phyloP scores from a whole-genome alignment of 164 flowering plant genomes.

The Annona cherimola region DNA sequence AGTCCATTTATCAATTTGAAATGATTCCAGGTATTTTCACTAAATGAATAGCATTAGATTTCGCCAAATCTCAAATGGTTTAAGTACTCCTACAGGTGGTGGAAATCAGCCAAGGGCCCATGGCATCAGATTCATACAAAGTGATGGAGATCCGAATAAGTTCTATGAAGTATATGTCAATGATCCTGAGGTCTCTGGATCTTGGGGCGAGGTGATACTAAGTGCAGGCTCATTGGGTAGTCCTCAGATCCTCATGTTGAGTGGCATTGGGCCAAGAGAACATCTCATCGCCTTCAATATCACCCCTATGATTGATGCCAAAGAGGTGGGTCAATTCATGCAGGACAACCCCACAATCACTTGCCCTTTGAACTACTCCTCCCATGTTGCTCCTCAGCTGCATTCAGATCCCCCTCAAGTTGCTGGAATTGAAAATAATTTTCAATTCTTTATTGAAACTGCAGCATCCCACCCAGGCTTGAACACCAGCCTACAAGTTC shows the following conservation, averaged over 20 bases:
- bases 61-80: too few species aligned
- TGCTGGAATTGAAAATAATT: constrained; percentile 25
- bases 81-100: background rate
- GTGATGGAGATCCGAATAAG: background rate
- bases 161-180: constrained; percentile 8
- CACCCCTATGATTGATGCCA: constrained; percentile 12
- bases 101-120: constrained; percentile 3
- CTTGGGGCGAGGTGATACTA: constrained; percentile 24
- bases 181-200: background rate
- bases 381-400: constrained; percentile 11
- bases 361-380: constrained; percentile 10
- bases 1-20: too few species aligned
- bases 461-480: constrained; percentile 18
- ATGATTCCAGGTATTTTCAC: too few species aligned
- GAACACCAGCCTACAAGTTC: constrained; percentile 15
- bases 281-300: constrained; percentile 26
- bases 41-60: too few species aligned
- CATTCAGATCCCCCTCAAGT: constrained; percentile 30
- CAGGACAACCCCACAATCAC: constrained; percentile 31
- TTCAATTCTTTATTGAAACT: constrained; percentile 23
- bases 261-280: constrained; percentile 31
- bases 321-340: constrained; percentile 21
- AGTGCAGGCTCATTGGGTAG: constrained; percentile 39
- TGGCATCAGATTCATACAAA: constrained; percentile 9
- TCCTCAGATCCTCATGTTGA: constrained; percentile 22